Base-by-base conservation (phyloP, 2,329 filamentous ascomycete species). In the Ophiostoma tasmaniense region DNA sequence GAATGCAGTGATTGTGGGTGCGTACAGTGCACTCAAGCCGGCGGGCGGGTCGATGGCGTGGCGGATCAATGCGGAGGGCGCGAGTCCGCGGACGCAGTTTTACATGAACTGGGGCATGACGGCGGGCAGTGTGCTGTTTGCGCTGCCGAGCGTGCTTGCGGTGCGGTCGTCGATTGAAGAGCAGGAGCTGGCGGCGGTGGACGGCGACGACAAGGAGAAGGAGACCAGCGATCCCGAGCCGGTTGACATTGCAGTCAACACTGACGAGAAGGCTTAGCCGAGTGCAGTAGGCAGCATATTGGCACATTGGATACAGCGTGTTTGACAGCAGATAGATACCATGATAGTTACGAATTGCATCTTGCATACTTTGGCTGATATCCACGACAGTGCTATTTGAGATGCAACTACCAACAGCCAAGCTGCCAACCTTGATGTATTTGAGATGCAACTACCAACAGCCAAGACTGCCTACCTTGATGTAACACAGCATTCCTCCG, bases 21-120 rank as follows among this genome's bases (percentile, higher is more conserved):
- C 80, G 11, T 83, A 83, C 72, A 81, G 82, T 75, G 78, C 78
- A 2, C 78, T 83, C 70, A 80, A 82, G 71, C 75, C 78, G 0
- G 75, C 77, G 0, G 69, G 69, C 28, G 69, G 69, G 5, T 35
- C 69, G 35, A 70, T 70, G 69, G 69, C 80, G 1, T 83, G 69
- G 69, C 69, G 69, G 35, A 37, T 80, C 80, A 10, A 81, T 81
- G 78, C 79, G 79, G 2, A 82, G 80, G 80, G 80, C 7, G 73
- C 81, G 33, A 80, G 80, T 69, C 78, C 80, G 0, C 68, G 80
- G 76, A 76, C 76, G 5, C 80, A 82, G 74, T 76, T 82, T 66
- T 80, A 76, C 1, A 81, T 81, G 78, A 77, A 81, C 69, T 82
- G 80, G 80, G 80, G 80, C 1, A 72, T 82, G 22, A 81, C 78